Percentiles rank a stretch among this genome's conserved stretches.
Evolutionary conservation across 2,329 filamentous ascomycete species (phyloP).

Genomic region (Ceratocystis cacaofunesta): DNA sequence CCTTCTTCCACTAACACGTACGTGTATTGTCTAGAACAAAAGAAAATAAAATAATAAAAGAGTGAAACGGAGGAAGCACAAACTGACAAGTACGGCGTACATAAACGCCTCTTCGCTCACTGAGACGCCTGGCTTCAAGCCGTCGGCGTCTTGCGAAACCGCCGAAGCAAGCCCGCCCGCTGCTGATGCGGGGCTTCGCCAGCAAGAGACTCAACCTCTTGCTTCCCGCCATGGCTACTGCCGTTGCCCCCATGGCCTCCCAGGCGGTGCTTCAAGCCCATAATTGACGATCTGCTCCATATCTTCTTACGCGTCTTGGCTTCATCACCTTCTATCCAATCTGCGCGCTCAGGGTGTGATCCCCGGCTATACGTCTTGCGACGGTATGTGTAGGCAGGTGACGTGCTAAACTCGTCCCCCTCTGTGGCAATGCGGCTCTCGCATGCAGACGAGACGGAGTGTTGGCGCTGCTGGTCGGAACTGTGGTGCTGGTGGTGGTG

Average conservation of each 20-base stretch:
- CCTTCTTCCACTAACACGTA: neutral
- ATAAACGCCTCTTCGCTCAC: neutral
- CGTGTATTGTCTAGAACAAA: conserved; percentile 1
- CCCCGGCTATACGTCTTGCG: neutral
- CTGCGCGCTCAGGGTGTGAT: conserved; percentile 25
- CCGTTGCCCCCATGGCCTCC: conserved; percentile 18
- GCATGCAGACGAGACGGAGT: neutral
- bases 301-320: conserved; percentile 17
- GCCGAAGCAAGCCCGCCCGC: neutral
- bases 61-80: neutral
- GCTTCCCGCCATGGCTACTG: conserved; percentile 21
- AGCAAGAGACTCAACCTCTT: neutral
- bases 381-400: neutral
- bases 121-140: neutral
- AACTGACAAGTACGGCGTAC: neutral
- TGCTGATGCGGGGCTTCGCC: neutral
- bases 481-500: neutral
- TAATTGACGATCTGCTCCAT: conserved; percentile 26
- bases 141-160: conserved; percentile 3
- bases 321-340: conserved; percentile 47
- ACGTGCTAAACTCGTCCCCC: conserved; percentile 2
- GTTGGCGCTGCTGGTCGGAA: neutral
- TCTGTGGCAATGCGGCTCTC: neutral
- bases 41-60: neutral
- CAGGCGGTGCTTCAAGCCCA: conserved; percentile 22